These are phyloP conservation scores for Syzygium grande DNA, from an alignment of 345 rosid species.

Conservation along the genomic window DNA sequence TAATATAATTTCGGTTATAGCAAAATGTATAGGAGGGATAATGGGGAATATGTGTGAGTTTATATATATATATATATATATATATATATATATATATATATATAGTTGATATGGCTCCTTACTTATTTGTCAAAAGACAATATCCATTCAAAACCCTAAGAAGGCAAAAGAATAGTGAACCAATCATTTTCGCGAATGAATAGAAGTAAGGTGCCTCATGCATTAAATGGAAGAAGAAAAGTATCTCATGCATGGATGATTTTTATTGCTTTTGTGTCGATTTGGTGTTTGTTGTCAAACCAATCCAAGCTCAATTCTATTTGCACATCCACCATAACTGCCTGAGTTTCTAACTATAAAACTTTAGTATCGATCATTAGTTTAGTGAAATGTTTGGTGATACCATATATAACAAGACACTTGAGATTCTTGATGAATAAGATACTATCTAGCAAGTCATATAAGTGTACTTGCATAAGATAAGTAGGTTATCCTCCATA, in stretches of 20 bases:
- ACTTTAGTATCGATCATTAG: not conserved
- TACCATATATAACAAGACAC: not conserved
- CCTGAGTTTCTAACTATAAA: too few relatives aligned
- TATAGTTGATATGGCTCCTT: not conserved
- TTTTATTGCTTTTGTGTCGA: too few relatives aligned
- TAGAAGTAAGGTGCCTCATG: too few relatives aligned
- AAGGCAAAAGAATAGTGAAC: not conserved
- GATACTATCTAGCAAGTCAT: fast-evolving
- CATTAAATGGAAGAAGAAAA: not conserved
- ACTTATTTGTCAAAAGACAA: not conserved
- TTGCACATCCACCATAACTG: not conserved
- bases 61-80: too few relatives aligned
- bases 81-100: too few relatives aligned
- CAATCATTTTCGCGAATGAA: too few relatives aligned
- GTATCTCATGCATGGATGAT: not conserved
- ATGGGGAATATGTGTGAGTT: not conserved
- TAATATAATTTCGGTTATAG: too few relatives aligned
- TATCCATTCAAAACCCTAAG: not conserved
- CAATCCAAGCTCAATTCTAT: too few relatives aligned
- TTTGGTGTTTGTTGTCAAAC: too few relatives aligned
- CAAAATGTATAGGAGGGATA: too few relatives aligned
- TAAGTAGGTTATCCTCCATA: not conserved
- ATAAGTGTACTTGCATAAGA: not conserved
- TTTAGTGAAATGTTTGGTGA: not conserved
- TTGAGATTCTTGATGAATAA: not conserved